Evolutionary conservation across 169 alveolate genomes (phyloP).

Genomic region (Plasmodium cynomolgi): DNA sequence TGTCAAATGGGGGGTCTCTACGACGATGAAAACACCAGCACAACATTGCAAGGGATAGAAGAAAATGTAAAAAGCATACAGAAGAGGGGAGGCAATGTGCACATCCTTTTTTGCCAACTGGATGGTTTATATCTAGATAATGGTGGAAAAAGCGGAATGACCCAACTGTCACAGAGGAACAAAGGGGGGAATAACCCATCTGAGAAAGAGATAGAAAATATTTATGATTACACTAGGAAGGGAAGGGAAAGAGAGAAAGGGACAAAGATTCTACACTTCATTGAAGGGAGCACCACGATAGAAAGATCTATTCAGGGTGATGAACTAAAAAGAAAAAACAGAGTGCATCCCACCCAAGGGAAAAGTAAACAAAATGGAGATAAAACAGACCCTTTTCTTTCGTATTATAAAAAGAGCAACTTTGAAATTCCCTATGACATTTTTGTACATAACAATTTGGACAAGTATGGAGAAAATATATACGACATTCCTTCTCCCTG

Average conservation of each 20-base stretch:
- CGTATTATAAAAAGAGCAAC: constrained; percentile 28
- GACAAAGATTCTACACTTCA: neutral
- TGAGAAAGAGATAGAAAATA: neutral
- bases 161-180: neutral
- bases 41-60: constrained; percentile 35
- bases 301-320: neutral
- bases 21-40: neutral
- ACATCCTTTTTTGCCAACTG: neutral
- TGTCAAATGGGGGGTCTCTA: neutral
- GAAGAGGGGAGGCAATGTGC: neutral
- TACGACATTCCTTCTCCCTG: constrained; percentile 94
- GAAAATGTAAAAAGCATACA: constrained; percentile 10
- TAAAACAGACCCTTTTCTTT: neutral
- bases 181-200: neutral
- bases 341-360: neutral
- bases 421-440: constrained; percentile 68
- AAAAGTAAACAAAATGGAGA: neutral
- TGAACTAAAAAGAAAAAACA: neutral
- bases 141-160: neutral
- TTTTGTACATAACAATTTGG: constrained; percentile 75
- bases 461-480: constrained; percentile 91
- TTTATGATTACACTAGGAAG: neutral
- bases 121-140: constrained; percentile 22
- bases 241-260: neutral
- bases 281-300: neutral